Percentiles rank a stretch among this genome's conserved stretches.
phyloP scores from a whole-genome alignment of 2,329 filamentous ascomycete genomes.

The Orbilia javanica region DNA sequence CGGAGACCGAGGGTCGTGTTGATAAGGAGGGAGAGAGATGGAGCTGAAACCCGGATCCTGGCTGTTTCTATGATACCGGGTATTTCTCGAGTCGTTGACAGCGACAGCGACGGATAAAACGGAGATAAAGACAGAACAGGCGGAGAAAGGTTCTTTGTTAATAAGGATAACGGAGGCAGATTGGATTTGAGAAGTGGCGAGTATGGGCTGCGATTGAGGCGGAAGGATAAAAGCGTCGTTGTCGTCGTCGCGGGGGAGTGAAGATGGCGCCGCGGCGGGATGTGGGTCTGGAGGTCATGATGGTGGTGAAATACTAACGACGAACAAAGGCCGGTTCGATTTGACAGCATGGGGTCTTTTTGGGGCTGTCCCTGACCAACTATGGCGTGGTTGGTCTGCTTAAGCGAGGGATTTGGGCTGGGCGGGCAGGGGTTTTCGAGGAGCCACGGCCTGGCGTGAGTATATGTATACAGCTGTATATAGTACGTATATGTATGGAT shows the following conservation, averaged over 20 bases:
- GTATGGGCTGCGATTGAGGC: background rate
- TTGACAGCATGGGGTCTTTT: conserved; percentile 5
- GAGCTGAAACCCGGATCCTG: background rate
- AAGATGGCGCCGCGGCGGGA: background rate
- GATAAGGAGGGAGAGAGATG: too few species aligned
- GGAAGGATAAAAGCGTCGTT: background rate
- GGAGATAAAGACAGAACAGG: too few species aligned
- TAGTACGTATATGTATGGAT: too few species aligned
- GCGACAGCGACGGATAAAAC: background rate
- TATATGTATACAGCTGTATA: too few species aligned
- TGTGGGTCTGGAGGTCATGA: conserved; percentile 15
- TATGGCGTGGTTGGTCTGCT: conserved; percentile 25
- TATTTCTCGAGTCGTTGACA: background rate
- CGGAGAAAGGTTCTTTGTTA: too few species aligned
- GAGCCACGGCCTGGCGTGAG: too few species aligned
- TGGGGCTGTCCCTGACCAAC: background rate
- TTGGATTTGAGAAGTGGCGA: background rate
- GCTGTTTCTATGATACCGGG: background rate
- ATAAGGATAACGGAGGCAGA: too few species aligned
- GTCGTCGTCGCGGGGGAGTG: background rate
- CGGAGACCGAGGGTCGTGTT: background rate
- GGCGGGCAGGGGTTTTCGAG: background rate
- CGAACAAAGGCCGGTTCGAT: background rate
- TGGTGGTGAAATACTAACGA: background rate
- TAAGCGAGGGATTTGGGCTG: conserved; percentile 21